Conservation (phyloP, 805 yeast species). For the Kazachstania bromeliacearum region DNA sequence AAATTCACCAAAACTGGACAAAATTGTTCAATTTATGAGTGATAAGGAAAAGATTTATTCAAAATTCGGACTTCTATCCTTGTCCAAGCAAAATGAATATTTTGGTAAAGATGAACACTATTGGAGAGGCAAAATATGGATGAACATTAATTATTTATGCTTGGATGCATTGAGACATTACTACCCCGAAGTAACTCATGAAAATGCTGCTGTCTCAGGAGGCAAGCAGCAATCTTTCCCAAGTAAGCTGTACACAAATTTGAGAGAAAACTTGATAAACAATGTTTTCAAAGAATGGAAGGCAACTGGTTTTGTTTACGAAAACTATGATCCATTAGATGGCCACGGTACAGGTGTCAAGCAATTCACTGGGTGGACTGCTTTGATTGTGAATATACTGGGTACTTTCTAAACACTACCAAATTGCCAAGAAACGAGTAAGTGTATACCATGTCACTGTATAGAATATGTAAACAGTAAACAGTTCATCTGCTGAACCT, state of each 20-base stretch:
- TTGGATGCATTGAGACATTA: conserved; percentile 63
- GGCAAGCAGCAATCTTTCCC: conserved; percentile 27
- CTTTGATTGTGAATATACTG: conserved; percentile 73
- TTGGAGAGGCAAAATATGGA: conserved; percentile 95
- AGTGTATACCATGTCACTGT: too few species aligned
- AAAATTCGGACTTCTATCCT: conserved; percentile 68
- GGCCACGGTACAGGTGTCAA: conserved; percentile 77
- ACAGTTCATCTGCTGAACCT: too few species aligned
- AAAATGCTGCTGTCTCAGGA: conserved; percentile 1
- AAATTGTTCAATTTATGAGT: conserved; percentile 46
- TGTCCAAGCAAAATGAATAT: conserved; percentile 54
- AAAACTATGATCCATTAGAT: conserved; percentile 69
- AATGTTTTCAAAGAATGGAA: conserved; percentile 66
- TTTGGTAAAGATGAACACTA: conserved; percentile 82
- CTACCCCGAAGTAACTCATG: conserved; percentile 21
- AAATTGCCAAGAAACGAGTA: too few species aligned
- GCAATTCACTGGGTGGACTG: conserved; percentile 93
- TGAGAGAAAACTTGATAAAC: conserved; percentile 57
- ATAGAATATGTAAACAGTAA: too few species aligned
- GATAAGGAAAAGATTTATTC: conserved; percentile 74
- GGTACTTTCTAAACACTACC: too few species aligned
- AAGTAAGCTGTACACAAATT: conserved; percentile 41
- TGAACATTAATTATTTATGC: conserved; percentile 77
- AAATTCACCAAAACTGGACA: conserved; percentile 38
- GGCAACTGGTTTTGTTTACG: conserved; percentile 78